Conservation (phyloP, 371 early-diverging fungal genomes). For the Zychaea mexicana region DNA sequence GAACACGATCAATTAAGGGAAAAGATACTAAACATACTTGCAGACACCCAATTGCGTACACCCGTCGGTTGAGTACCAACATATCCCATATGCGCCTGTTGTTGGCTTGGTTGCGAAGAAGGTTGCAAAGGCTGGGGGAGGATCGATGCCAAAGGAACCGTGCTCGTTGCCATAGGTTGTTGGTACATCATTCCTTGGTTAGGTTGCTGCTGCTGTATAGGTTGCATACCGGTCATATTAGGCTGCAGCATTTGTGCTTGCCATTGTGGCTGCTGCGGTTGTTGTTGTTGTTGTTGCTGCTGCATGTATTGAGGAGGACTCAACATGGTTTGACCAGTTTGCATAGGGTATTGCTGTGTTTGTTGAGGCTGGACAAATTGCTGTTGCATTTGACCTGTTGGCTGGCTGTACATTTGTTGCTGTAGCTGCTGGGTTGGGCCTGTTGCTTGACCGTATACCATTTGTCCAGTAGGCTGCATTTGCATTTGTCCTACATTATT, state of each 20-base stretch:
- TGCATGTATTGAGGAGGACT: conserved; percentile 4
- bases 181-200: conserved; percentile 4
- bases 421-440: conserved; percentile 5
- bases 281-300: conserved; percentile 9
- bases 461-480: conserved; percentile 7
- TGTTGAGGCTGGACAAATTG: conserved; percentile 7
- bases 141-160: conserved; percentile 8
- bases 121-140: conserved; percentile 11
- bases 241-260: conserved; percentile 21
- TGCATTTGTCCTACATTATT: conserved; percentile 2
- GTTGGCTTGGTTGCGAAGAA: neutral
- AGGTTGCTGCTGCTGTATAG: neutral
- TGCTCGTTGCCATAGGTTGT: conserved; percentile 15
- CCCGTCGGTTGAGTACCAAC: conserved; percentile 50
- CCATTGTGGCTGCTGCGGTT: conserved; percentile 7
- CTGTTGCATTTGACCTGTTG: conserved; percentile 19
- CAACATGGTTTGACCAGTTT: conserved; percentile 5
- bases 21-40: conserved; percentile 39
- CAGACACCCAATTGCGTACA: conserved; percentile 49
- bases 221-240: conserved; percentile 15
- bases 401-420: conserved; percentile 2
- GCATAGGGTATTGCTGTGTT: conserved; percentile 9
- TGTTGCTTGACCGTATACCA: neutral
- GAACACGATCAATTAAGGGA: neutral
- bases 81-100: too few relatives aligned